Evolutionary conservation across 306 rosid species (phyloP).

Genomic region (Fragaria ananassa): DNA sequence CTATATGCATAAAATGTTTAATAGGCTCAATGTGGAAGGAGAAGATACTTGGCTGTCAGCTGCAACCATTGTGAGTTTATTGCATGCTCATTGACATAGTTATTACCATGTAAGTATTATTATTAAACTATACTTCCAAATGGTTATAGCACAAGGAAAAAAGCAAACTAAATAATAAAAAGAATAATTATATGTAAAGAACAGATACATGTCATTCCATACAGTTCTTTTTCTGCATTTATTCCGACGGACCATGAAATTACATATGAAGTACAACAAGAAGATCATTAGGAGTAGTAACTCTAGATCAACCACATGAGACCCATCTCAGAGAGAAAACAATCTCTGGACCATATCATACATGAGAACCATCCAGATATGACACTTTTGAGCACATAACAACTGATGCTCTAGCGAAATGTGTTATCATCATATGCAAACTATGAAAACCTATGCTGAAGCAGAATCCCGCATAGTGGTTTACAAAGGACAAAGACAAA

Average conservation of each 20-base stretch:
- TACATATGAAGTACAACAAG: neutral
- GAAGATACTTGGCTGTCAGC: neutral
- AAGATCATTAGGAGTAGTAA: neutral
- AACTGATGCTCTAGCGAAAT: neutral
- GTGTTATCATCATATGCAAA: slow-evolving; percentile 5
- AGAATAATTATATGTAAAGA: too few relatives aligned
- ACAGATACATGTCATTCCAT: neutral
- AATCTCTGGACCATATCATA: neutral
- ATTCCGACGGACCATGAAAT: neutral
- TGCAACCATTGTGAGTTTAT: neutral
- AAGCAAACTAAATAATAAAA: too few relatives aligned
- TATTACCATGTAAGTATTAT: neutral
- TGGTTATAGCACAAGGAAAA: neutral
- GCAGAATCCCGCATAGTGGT: neutral
- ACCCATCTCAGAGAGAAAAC: neutral
- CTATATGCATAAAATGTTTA: neutral
- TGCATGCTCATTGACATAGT: neutral
- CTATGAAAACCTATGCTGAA: slow-evolving; percentile 1
- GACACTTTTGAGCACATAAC: neutral
- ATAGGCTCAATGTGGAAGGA: neutral
- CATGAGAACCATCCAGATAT: neutral
- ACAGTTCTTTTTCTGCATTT: neutral
- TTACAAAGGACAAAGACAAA: neutral
- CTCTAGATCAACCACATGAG: neutral
- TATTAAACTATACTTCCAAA: neutral